Base-by-base conservation (phyloP, 176 grass and related monocot species). In the Zizania latifolia region DNA sequence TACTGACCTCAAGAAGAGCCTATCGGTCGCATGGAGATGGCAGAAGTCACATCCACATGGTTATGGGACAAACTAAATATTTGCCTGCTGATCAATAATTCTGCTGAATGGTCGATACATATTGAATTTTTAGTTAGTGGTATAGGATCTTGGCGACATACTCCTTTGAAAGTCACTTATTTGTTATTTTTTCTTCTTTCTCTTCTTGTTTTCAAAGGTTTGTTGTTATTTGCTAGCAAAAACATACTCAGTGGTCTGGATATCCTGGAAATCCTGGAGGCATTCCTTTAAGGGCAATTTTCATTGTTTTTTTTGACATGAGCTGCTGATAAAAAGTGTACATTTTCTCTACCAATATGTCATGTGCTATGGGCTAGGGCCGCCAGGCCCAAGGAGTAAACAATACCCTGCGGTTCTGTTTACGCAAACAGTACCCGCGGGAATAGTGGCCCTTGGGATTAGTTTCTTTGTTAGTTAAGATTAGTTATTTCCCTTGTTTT, bases 21-120 rank as follows among this genome's bases (percentile, higher is more conserved):
- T 93, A 26, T 86, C 77, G 1, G 38, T 93, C 1, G 90, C 90
- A 22, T 93, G 90, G 90, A 89, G 81, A 77, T 93, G 90, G 90
- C 90, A 93, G 71, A 89, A 89, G 70, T 74, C 72, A 27, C 86
- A 93, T 87, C 90, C 64, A 0, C 74, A 3, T 0, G 90, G 90
- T 48, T 93, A 93, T 10, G 83, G 78, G 51, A 40, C 55, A 75
- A 44, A 86, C 27, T 77, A 67, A 75, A 80, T 63, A 63, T 68
- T 68, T 72, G 40, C 75, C 19, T 37, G 41, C 75, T 78, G 54
- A 74, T 55, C 54, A 75, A 75, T 64, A 79, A 83, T 83, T 76
- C 38, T 0, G 32, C 75, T 63, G 43, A 56, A 79, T 73, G 26
- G 8, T 78, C 4, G 4, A 88, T 80, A 88, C 58, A 58, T 79